phyloP scores from a whole-genome alignment of 306 rosid genomes.

The Pterocarpus santalinus region DNA sequence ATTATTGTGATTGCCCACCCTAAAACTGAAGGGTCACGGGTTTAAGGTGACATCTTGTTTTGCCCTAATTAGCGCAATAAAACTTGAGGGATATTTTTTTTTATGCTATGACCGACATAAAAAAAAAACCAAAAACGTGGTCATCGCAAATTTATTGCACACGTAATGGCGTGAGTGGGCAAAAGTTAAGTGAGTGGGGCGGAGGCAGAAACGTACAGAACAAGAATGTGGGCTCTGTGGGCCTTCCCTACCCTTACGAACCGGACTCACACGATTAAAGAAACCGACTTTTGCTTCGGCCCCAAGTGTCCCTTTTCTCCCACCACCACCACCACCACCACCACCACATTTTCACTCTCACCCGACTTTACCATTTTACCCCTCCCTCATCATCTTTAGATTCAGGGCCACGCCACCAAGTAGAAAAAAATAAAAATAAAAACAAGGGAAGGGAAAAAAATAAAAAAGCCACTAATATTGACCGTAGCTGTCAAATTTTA shows the following conservation, averaged over 20 bases:
- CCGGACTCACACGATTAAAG: conserved; percentile 33
- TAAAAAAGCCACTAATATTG: conserved; percentile 48
- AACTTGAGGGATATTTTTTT: neutral
- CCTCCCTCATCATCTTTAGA: neutral
- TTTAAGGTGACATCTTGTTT: neutral
- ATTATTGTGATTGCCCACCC: neutral
- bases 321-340: conserved; percentile 21
- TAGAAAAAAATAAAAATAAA: neutral
- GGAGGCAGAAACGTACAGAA: conserved; percentile 34
- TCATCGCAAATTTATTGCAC: neutral
- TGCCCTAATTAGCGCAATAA: conserved; percentile 34
- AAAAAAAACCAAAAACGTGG: neutral
- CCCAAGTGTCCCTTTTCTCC: conserved; percentile 35
- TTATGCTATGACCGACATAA: conserved; percentile 35
- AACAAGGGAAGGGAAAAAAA: too few relatives aligned
- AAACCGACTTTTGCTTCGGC: conserved; percentile 39
- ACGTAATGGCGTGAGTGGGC: conserved; percentile 28
- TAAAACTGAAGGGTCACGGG: neutral
- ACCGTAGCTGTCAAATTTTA: conserved; percentile 57
- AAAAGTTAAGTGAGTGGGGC: neutral
- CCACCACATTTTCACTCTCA: neutral
- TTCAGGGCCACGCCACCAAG: neutral
- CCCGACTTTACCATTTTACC: conserved; percentile 18
- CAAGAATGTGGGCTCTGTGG: conserved; percentile 47
- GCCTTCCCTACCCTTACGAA: conserved; percentile 22